Conservation (phyloP, 495 filamentous ascomycete species). For the Lasiosphaeris hirsuta region DNA sequence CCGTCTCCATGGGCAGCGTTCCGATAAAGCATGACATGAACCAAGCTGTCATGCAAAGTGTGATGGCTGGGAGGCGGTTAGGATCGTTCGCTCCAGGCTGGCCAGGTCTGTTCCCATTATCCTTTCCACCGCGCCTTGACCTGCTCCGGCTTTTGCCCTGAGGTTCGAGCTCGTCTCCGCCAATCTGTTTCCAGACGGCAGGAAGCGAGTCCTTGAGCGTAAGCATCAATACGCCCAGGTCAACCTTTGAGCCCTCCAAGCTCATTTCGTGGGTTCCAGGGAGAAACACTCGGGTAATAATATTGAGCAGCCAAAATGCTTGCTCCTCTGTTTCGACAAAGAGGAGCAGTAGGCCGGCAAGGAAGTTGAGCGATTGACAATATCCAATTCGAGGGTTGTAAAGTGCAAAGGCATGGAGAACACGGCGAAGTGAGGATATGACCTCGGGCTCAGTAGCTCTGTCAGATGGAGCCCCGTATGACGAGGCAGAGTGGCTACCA, state of each 20-base stretch:
- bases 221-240: slow-evolving; percentile 90
- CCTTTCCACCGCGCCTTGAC: slow-evolving; percentile 22
- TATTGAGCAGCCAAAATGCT: slow-evolving; percentile 89
- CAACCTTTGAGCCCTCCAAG: slow-evolving; percentile 89
- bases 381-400: slow-evolving; percentile 90
- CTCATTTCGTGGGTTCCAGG: slow-evolving; percentile 91
- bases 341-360: slow-evolving; percentile 90
- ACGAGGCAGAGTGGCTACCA: too few species aligned
- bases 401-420: slow-evolving; percentile 84
- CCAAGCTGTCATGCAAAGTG: slow-evolving; percentile 92
- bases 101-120: slow-evolving; percentile 15
- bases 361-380: slow-evolving; percentile 95
- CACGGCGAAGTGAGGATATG: slow-evolving; percentile 73
- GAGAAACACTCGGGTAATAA: slow-evolving; percentile 82
- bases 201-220: slow-evolving; percentile 80
- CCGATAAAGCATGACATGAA: slow-evolving; percentile 98
- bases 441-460: slow-evolving; percentile 66
- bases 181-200: slow-evolving; percentile 82
- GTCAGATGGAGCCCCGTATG: slow-evolving; percentile 12
- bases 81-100: slow-evolving; percentile 31
- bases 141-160: slow-evolving; percentile 46
- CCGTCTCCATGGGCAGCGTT: slow-evolving; percentile 84
- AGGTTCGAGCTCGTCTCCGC: slow-evolving; percentile 64
- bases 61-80: slow-evolving; percentile 77
- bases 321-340: slow-evolving; percentile 87